phyloP scores from a whole-genome alignment of 2,329 filamentous ascomycete genomes.

The Exophiala aquamarina region DNA sequence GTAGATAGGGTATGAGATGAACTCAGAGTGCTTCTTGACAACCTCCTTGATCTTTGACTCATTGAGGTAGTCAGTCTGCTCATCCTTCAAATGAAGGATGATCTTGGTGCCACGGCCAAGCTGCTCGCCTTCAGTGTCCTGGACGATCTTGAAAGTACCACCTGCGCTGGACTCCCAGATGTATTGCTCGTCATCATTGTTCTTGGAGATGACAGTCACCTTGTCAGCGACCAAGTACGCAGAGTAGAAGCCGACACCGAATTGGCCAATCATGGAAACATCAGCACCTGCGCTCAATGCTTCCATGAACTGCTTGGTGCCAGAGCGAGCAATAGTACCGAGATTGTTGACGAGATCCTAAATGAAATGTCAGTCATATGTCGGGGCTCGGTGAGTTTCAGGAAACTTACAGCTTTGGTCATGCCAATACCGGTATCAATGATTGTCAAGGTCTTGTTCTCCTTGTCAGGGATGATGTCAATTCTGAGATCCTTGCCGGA shows the following conservation, averaged over 20 bases:
- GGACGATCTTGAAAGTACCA: conserved; percentile 90
- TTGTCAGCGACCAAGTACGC: conserved; percentile 98
- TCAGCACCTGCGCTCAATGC: conserved; percentile 96
- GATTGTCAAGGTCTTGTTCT: conserved; percentile 95
- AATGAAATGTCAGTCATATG: conserved; percentile 38
- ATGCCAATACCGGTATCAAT: conserved; percentile 98
- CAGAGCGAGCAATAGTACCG: conserved; percentile 97
- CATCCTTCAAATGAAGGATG: conserved; percentile 98
- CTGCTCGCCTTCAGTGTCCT: conserved; percentile 86
- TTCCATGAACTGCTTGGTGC: conserved; percentile 99
- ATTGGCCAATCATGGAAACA: conserved; percentile 99
- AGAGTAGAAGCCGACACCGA: conserved; percentile 99
- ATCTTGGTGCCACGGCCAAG: conserved; percentile 97
- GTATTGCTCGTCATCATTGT: conserved; percentile 99
- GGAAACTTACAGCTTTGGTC: conserved; percentile 91
- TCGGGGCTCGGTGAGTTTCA: not conserved
- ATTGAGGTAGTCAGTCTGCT: conserved; percentile 97
- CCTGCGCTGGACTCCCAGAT: conserved; percentile 97
- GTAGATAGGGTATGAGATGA: conserved; percentile 99
- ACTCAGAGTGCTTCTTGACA: conserved; percentile 99
- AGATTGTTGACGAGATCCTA: conserved; percentile 99
- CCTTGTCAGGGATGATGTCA: conserved; percentile 98
- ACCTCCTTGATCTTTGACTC: conserved; percentile 99
- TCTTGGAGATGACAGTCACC: conserved; percentile 93
- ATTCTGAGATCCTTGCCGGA: conserved; percentile 96